Percentiles rank a stretch among this genome's conserved stretches.
phyloP scores from a whole-genome alignment of 768 basidiomycete genomes.

The Phylloporus arenicola region DNA sequence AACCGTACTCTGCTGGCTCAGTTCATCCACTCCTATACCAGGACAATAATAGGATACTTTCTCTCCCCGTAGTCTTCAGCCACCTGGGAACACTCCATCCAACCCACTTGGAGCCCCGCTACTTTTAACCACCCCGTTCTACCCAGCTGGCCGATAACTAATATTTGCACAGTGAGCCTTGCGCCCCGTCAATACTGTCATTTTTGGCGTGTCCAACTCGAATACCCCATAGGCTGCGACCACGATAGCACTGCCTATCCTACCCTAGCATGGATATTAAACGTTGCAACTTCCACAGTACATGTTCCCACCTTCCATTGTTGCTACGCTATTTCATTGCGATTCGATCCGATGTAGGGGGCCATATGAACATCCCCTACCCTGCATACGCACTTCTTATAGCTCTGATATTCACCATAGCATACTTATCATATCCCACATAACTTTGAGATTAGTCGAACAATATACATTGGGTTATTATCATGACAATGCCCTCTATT shows the following conservation, averaged over 20 bases:
- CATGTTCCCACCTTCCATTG: conserved; percentile 11
- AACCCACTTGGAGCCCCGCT: conserved; percentile 19
- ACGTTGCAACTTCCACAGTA: conserved; percentile 15
- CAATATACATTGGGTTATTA: conserved; percentile 11
- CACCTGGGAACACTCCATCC: conserved; percentile 2
- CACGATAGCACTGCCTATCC: conserved; percentile 1
- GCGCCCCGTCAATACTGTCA: conserved; percentile 5
- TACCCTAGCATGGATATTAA: conserved; percentile 3
- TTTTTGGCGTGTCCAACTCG: conserved; percentile 13
- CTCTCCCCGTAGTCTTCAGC: conserved; percentile 13
- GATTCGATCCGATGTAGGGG: conserved; percentile 11
- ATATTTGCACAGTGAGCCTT: conserved; percentile 5
- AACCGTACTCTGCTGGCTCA: conserved; percentile 20
- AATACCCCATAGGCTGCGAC: conserved; percentile 7
- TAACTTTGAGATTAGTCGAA: conserved; percentile 9
- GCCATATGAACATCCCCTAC: conserved; percentile 4
- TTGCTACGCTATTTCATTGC: conserved; percentile 4
- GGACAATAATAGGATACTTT: conserved; percentile 3
- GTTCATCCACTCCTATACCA: conserved; percentile 12
- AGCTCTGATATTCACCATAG: conserved; percentile 8
- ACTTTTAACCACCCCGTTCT: conserved; percentile 27
- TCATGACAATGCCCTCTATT: background rate
- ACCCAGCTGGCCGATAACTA: conserved; percentile 18
- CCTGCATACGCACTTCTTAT: conserved; percentile 16
- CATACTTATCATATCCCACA: conserved; percentile 12